Percentiles rank a stretch among this genome's conserved stretches.
phyloP scores from a whole-genome alignment of 371 early-diverging fungal genomes.

The Mucor mucedo region DNA sequence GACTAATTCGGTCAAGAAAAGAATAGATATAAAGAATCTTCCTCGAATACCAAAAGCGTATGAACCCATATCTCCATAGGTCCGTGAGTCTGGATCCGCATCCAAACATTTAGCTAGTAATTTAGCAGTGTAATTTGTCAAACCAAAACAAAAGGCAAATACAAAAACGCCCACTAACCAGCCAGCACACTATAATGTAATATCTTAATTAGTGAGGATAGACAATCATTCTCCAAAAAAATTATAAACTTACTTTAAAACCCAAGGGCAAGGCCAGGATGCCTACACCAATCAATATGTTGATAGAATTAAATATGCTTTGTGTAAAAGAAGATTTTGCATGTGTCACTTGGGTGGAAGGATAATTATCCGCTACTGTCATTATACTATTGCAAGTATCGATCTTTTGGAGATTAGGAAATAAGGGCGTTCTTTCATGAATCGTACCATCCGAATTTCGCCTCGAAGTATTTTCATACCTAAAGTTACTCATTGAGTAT shows the following conservation, averaged over 20 bases:
- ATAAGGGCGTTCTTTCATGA: conserved; percentile 25
- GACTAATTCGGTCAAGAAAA: conserved; percentile 72
- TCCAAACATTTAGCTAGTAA: conserved; percentile 66
- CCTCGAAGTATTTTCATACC: not conserved
- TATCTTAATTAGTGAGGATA: not conserved
- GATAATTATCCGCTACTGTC: conserved; percentile 44
- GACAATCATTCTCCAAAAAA: not conserved
- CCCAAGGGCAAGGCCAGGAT: conserved; percentile 66
- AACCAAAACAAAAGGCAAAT: conserved; percentile 57
- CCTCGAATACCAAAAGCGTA: conserved; percentile 67
- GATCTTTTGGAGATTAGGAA: conserved; percentile 25
- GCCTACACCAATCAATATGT: conserved; percentile 68
- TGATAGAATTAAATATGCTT: conserved; percentile 64
- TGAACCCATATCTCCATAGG: conserved; percentile 74
- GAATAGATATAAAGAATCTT: conserved; percentile 45
- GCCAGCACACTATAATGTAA: conserved; percentile 49
- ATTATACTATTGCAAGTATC: conserved; percentile 34
- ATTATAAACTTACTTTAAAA: conserved; percentile 45
- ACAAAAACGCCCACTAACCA: conserved; percentile 65
- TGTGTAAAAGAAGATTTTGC: conserved; percentile 48
- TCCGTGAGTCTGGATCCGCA: conserved; percentile 47
- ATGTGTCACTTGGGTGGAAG: conserved; percentile 11
- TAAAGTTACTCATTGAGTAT: not conserved
- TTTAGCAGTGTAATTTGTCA: conserved; percentile 72
- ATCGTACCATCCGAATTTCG: conserved; percentile 20